A percentile compares a stretch with the other conserved stretches of the same genome.
Evolutionary conservation across 1,139 yeast genomes (phyloP).

Genomic region (Fermentozyma sake): DNA sequence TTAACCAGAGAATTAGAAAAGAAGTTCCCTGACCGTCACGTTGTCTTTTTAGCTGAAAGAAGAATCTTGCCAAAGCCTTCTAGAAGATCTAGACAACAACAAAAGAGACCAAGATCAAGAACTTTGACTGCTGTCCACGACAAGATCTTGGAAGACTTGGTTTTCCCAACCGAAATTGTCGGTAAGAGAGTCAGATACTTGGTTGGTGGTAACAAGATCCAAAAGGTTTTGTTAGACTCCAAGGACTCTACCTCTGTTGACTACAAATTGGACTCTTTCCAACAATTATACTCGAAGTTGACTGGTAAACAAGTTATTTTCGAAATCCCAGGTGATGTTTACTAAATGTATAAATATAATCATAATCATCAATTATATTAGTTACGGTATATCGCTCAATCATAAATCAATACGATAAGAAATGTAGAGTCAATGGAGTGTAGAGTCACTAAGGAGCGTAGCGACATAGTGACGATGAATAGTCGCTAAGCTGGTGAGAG

Average conservation of each 20-base stretch:
- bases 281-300: slow-evolving; percentile 96
- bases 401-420: too few species aligned
- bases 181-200: slow-evolving; percentile 99
- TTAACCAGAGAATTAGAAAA: slow-evolving; percentile 99
- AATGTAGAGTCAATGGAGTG: too few species aligned
- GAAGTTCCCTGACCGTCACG: slow-evolving; percentile 99
- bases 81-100: slow-evolving; percentile 85
- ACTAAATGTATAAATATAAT: slow-evolving; percentile 22
- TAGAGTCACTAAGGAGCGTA: too few species aligned
- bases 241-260: slow-evolving; percentile 97
- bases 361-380: slow-evolving; percentile 4
- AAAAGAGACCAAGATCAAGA: slow-evolving; percentile 99
- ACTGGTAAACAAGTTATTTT: slow-evolving; percentile 99
- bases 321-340: slow-evolving; percentile 78
- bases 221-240: slow-evolving; percentile 96
- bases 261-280: slow-evolving; percentile 99
- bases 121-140: slow-evolving; percentile 98
- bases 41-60: slow-evolving; percentile 99
- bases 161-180: slow-evolving; percentile 98
- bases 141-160: slow-evolving; percentile 97
- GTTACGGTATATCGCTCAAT: slow-evolving; percentile 1
- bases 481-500: too few species aligned
- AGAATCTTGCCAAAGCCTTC: slow-evolving; percentile 98
- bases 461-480: too few species aligned
- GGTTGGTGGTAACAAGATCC: slow-evolving; percentile 98